Base-by-base conservation (phyloP, 2,329 filamentous ascomycete genomes). In the Penicillium sp. region DNA sequence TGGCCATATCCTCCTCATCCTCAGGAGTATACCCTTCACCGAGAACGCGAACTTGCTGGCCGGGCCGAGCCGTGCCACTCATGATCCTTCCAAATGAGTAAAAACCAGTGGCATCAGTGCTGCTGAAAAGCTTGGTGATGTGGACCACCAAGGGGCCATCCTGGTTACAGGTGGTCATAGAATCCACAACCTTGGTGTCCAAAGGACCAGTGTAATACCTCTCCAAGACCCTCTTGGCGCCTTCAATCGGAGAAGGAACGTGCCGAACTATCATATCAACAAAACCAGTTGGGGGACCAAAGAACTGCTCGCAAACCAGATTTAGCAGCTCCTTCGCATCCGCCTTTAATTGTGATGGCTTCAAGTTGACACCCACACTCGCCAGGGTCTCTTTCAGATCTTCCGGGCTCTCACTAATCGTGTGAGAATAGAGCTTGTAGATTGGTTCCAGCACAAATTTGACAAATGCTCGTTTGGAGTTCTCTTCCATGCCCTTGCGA, bases 351-450 rank as follows among this genome's bases (percentile, higher is more conserved):
- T 97, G 91, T 7, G 90, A 92, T 3, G 94, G 93, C 75, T 97
- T 99, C 57, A 99, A 76, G 18, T 80, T 75, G 63, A 99, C 96
- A 12, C 91, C 90, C 9, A 99, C 79, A 18, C 84, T 85, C 16
- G 82, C 85, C 52, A 99, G 76, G 0, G 91, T 94, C 43, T 81
- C 81, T 66, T 88, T 91, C 54, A 99, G 77, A 63, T 95, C 89
- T 49, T 90, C 86, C 0, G 93, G 89, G 65, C 86, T 93, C 69
- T 95, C 88, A 67, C 91, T 95, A 66, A 99, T 90, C 4, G 92
- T 95, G 70, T 96, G 90, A 15, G 91, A 93, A 71, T 93, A 97
- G 39, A 99, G 81, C 74, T 99, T 99, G 81, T 99, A 99, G 62
- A 99, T 91, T 16, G 94, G 94, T 70, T 99, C 94, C 44, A 99